A percentile compares a stretch with the other conserved stretches of the same genome.
Evolutionary conservation across 1,284 basidiomycete species (phyloP).

Genomic region (Leccinum cinnamomeum): DNA sequence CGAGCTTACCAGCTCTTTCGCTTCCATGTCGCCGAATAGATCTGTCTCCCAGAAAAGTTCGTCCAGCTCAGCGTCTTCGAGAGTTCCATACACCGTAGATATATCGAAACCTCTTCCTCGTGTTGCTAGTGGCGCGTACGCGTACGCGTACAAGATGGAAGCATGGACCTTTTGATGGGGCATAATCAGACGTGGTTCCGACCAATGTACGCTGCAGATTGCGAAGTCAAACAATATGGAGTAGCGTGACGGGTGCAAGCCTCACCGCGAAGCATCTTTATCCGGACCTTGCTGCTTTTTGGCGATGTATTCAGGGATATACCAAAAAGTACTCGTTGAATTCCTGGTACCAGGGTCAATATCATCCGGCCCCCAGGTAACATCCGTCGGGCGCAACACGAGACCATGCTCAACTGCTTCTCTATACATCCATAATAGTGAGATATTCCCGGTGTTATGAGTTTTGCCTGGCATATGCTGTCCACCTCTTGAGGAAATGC

Average conservation of each 20-base stretch:
- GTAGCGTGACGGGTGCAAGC: neutral
- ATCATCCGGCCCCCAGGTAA: conserved; percentile 13
- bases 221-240: neutral
- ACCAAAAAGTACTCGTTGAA: conserved; percentile 19
- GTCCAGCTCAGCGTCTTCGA: neutral
- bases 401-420: conserved; percentile 17
- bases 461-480: neutral
- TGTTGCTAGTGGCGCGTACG: no score
- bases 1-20: neutral
- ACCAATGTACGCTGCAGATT: neutral
- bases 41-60: neutral
- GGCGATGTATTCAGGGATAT: conserved; percentile 20
- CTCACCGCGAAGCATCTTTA: neutral
- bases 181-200: no score
- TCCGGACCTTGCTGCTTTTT: neutral
- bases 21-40: neutral
- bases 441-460: conserved; percentile 14
- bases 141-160: no score
- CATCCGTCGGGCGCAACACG: conserved; percentile 10
- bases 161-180: no score
- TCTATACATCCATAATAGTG: conserved; percentile 21
- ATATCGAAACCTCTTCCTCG: no score
- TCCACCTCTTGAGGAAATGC: no score
- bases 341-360: conserved; percentile 14
- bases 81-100: no score